Base-by-base conservation (phyloP, 805 yeast genomes). In the Hanseniaspora lachancei region DNA sequence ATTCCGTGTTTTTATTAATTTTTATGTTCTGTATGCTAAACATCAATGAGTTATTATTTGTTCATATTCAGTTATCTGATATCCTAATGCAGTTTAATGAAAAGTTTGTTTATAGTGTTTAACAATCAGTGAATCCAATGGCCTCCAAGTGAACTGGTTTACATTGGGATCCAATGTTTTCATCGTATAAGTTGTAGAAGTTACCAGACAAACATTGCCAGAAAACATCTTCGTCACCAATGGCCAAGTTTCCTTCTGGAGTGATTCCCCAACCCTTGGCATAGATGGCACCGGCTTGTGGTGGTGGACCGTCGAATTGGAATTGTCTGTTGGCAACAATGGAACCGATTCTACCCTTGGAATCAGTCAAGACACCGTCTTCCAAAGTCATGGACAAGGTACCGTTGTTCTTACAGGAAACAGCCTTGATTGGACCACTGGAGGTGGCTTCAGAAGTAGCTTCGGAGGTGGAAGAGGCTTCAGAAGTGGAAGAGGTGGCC, bases 221-320 rank as follows among this genome's bases (percentile, higher is more conserved):
- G 72, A 82, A 82, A 44, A 74, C 72, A 52, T 78, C 77, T 55
- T 68, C 66, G 60, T 70, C 68, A 68, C 86, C 86, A 55, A 81
- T 66, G 38, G 85, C 84, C 64, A 81, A 74, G 70, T 74, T 72
- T 53, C 78, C 81, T 47, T 74, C 81, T 59, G 69, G 62, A 52
- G 78, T 72, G 58, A 79, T 72, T 51, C 80, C 73, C 84, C 82
- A 78, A 58, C 84, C 83, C 48, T 76, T 78, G 60, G 85, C 82
- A 64, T 75, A 78, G 62, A 79, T 74, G 50, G 82, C 73, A 64
- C 83, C 84, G 36, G 81, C 84, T 73, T 82, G 87, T 61, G 87
- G 86, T 68, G 86, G 83, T 57, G 86, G 86, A 63, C 86, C 86
- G 66, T 82, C 86, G 66, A 81, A 81, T 72, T 81, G 87, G 77